phyloP scores from a whole-genome alignment of 192 early-diverging fungal genomes.

The Diversispora eburnea region DNA sequence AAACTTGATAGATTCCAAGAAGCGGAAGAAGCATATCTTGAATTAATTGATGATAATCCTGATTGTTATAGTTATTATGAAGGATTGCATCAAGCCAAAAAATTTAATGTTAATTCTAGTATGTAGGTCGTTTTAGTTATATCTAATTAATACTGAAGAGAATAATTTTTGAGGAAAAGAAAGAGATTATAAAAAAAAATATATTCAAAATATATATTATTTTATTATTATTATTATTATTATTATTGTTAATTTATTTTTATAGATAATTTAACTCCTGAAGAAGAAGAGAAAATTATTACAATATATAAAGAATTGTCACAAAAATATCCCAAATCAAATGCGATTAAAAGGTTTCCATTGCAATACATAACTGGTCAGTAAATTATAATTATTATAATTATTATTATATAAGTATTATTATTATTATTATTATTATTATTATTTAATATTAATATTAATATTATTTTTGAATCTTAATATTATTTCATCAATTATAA shows the following conservation, averaged over 20 bases:
- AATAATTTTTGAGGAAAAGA: conserved; percentile 1
- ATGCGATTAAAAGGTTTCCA: conserved; percentile 72
- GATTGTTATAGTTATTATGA: conserved; percentile 72
- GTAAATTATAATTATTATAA: neutral
- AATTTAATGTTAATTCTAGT: conserved; percentile 43
- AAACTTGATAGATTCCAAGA: conserved; percentile 64
- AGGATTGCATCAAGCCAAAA: conserved; percentile 56
- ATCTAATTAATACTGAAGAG: neutral
- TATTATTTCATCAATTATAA: neutral
- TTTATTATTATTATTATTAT: too few species aligned
- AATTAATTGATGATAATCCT: conserved; percentile 76
- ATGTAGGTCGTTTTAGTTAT: conserved; percentile 22
- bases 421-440: too few species aligned
- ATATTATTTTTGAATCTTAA: too few species aligned
- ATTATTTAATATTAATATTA: too few species aligned
- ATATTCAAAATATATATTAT: too few species aligned
- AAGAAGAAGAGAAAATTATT: conserved; percentile 36
- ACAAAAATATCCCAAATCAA: conserved; percentile 76
- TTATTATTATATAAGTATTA: neutral
- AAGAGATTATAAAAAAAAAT: neutral
- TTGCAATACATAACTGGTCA: conserved; percentile 65
- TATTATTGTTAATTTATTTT: conserved; percentile 3
- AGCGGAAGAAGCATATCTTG: conserved; percentile 71
- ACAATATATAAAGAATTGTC: conserved; percentile 41
- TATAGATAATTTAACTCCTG: conserved; percentile 22